Percentiles rank a stretch among this genome's conserved stretches.
Conservation (phyloP, 805 yeast species). For the Wickerhamomyces xylosicus region DNA sequence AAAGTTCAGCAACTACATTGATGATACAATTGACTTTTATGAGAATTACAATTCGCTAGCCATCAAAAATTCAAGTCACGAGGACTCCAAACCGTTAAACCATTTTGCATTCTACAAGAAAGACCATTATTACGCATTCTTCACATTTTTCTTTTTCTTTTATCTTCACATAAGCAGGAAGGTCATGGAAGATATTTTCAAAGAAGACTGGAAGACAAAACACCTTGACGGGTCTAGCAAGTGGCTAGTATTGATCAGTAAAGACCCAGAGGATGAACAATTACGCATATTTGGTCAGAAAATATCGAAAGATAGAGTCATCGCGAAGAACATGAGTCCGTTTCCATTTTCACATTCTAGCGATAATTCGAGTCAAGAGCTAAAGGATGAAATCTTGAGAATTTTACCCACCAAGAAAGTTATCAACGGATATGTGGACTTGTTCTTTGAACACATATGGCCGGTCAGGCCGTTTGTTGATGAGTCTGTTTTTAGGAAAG, state of each 20-base stretch:
- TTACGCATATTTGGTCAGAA: constrained; percentile 4
- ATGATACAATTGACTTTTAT: constrained; percentile 8
- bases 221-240: constrained; percentile 12
- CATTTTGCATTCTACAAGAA: constrained; percentile 8
- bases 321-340: background rate
- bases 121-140: constrained; percentile 13
- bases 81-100: constrained; percentile 14
- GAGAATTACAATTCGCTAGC: constrained; percentile 8
- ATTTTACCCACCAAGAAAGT: constrained; percentile 27
- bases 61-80: constrained; percentile 12
- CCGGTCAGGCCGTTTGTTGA: constrained; percentile 37
- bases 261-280: constrained; percentile 5
- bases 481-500: constrained; percentile 22
- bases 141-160: constrained; percentile 8
- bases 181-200: constrained; percentile 1
- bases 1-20: background rate
- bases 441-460: constrained; percentile 33
- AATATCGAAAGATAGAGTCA: constrained; percentile 5
- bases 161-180: constrained; percentile 5
- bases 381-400: constrained; percentile 21
- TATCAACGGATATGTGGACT: constrained; percentile 13
- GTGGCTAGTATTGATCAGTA: constrained; percentile 12
- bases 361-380: constrained; percentile 10
- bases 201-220: constrained; percentile 7
- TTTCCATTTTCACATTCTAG: constrained; percentile 8